Base-by-base conservation (phyloP, 1,284 basidiomycete species). In the Ceratobasidium sp. region DNA sequence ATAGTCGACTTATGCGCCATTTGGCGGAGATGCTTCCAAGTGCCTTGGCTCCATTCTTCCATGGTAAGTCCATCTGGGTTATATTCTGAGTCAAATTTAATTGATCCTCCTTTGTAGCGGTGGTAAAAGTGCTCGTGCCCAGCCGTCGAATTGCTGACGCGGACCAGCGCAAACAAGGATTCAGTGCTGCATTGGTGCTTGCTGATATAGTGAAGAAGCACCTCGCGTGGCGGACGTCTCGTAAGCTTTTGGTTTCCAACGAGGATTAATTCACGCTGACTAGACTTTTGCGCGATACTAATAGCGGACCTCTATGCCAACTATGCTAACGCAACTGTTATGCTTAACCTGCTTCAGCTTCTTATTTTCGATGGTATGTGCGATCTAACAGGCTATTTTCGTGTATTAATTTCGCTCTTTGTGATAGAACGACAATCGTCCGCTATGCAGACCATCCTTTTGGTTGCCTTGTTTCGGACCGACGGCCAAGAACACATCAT, bases 31-130 rank as follows among this genome's bases (percentile, higher is more conserved):
- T 73, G 69, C 58, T 97, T 73, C 94, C 96, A 0, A 90, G 88
- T 35, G 88, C 92, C 3, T 84, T 97, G 76, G 90, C 91, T 0
- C 92, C 94, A 4, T 93, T 99, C 83, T 96, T 98, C 85, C 94
- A 95, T 88, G 91, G 96, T 96, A 83, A 77, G 86, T 83, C 63
- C n/a, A 8, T 42, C 45, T 69, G 74, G 35, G 6, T 20, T n/a
- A n/a, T 4, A 4, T 11, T 23, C 5, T 45, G 20, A 20, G 51
- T 77, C 20, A 45, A 33, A n/a, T 42, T 74, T 54, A 76, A 54
- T 45, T 77, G 35, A n/a, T 53, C 39, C 49, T 58, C 54, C 23
- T 49, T 63, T 77, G 42, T 78, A 95, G 95, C 94, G 20, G 90
- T 96, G 77, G 92, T 96, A 78, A 94, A 95, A 82, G 87, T 98